Percentiles rank a stretch among this genome's conserved stretches.
Evolutionary conservation across 768 basidiomycete species (phyloP).

Genomic region (Rhizopogon vesiculosus): DNA sequence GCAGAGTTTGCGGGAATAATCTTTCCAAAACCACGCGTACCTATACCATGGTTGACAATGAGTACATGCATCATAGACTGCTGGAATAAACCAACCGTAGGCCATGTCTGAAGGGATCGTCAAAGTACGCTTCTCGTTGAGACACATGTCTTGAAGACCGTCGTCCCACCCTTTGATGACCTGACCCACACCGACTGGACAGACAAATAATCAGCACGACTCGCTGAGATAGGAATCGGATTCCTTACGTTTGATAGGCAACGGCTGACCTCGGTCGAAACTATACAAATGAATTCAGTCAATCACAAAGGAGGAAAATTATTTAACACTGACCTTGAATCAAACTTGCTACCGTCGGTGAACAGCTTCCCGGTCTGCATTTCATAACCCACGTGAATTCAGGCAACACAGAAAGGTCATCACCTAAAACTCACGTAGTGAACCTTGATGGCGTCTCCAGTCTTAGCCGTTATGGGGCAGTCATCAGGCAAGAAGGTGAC

Average conservation of each 20-base stretch:
- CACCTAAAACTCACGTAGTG: slow-evolving; percentile 62
- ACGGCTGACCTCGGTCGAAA: slow-evolving; percentile 66
- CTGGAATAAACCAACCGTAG: slow-evolving; percentile 59
- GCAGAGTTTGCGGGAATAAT: slow-evolving; percentile 78
- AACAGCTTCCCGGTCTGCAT: slow-evolving; percentile 77
- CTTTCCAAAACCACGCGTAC: slow-evolving; percentile 67
- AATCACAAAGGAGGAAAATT: not conserved
- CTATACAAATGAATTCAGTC: slow-evolving; percentile 29
- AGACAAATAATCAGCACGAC: slow-evolving; percentile 1
- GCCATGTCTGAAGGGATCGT: slow-evolving; percentile 79
- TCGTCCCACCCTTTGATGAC: slow-evolving; percentile 87
- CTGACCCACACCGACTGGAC: slow-evolving; percentile 68
- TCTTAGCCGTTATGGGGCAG: slow-evolving; percentile 50
- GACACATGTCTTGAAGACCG: slow-evolving; percentile 80
- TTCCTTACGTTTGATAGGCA: slow-evolving; percentile 70
- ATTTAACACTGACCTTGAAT: slow-evolving; percentile 61
- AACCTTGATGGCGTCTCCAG: slow-evolving; percentile 63
- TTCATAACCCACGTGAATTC: slow-evolving; percentile 2
- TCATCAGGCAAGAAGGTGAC: slow-evolving; percentile 54
- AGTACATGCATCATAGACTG: not conserved
- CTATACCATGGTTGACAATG: slow-evolving; percentile 29
- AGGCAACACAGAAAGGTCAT: not conserved
- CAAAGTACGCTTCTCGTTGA: slow-evolving; percentile 82
- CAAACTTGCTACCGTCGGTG: slow-evolving; percentile 76
- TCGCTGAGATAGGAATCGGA: not conserved